Percentiles rank a stretch among this genome's conserved stretches.
Evolutionary conservation across 352 stramenopile genomes (phyloP).

Genomic region (Phytophthora aleatoria): DNA sequence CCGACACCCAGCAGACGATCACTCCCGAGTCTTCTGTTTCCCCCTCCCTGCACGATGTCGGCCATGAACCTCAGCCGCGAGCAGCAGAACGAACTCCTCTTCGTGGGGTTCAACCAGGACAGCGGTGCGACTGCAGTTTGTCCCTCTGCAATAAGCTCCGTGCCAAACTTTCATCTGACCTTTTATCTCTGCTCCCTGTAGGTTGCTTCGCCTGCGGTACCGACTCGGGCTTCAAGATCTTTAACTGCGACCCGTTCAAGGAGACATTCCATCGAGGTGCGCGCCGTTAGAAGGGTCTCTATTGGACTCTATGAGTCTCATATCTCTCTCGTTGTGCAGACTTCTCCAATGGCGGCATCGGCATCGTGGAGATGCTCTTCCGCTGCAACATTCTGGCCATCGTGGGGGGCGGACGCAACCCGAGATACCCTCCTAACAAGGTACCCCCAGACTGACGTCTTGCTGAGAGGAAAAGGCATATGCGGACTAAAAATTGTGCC

Average conservation of each 20-base stretch:
- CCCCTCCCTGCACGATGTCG: constrained; percentile 39
- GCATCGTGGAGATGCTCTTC: constrained; percentile 99
- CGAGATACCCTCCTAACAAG: constrained; percentile 97
- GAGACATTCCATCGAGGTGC: constrained; percentile 95
- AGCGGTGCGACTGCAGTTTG: constrained; percentile 52
- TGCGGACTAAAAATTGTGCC: not conserved
- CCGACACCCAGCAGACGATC: constrained; percentile 11
- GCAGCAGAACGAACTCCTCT: constrained; percentile 93
- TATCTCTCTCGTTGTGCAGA: constrained; percentile 44
- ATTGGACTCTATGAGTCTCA: not conserved
- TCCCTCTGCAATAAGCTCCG: not conserved
- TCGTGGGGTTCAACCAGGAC: constrained; percentile 96
- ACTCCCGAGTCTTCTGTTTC: constrained; percentile 12
- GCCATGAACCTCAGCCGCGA: constrained; percentile 88
- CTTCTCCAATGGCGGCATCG: constrained; percentile 95
- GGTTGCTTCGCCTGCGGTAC: constrained; percentile 96
- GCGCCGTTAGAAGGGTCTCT: not conserved
- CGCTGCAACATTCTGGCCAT: constrained; percentile 98
- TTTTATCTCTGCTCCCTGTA: constrained; percentile 23
- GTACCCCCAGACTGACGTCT: constrained; percentile 30
- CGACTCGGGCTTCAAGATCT: constrained; percentile 98
- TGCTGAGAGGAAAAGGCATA: not conserved
- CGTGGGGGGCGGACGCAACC: constrained; percentile 91
- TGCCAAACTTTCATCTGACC: not conserved
- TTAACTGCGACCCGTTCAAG: constrained; percentile 98